Evolutionary conservation across 1,284 basidiomycete species (phyloP), one percentile per base, ranked within the genome.

Genomic region (Irpex sp.): DNA sequence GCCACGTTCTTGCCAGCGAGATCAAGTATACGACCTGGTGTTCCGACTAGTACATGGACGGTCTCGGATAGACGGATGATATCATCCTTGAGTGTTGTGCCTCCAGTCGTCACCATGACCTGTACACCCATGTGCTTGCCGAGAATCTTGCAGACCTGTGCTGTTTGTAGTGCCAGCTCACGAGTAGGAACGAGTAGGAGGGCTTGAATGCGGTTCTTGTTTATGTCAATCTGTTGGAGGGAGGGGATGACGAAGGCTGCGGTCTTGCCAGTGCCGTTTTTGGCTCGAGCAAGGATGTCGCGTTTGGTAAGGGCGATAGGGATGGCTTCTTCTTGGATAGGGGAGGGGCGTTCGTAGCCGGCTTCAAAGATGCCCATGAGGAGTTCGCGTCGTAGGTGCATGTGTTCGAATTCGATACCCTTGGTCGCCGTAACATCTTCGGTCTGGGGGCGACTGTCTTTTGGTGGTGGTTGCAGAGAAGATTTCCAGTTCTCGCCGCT

Each of bases 61-160:
- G 86, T 77, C 75, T 98, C 94, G 18, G 88, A 86, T 58, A 99
- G 79, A 65, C 95, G 90, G 68, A 99, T 81, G 73, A 99, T 99
- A 75, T 99, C 96, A 77, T 99, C 96, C 75, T 96, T 95, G 69
- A 99, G 85, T 39, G 95, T 97, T 5, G 96, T 99, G 45, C 97
- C 96, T 65, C 97, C 97, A 3, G 96, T 99, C 62, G 96, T 98
- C 62, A 99, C 96, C 97, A 99, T 99, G 75, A 99, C 93, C 78
- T 99, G 93, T 47, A 94, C 77, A 62, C 88, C 90, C 83, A 97
- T 90, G 71, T 98, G 96, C 74, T 98, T 98, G 61, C 96, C 96
- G 58, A 99, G 86, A 19, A 85, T 95, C 79, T 98, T 98, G 80
- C 94, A 96, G 55, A 99, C 96, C 79, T 99, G 96, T 51, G 93